Base-by-base conservation (phyloP, 257 asterid genomes). In the Leptodermis oblonga region DNA sequence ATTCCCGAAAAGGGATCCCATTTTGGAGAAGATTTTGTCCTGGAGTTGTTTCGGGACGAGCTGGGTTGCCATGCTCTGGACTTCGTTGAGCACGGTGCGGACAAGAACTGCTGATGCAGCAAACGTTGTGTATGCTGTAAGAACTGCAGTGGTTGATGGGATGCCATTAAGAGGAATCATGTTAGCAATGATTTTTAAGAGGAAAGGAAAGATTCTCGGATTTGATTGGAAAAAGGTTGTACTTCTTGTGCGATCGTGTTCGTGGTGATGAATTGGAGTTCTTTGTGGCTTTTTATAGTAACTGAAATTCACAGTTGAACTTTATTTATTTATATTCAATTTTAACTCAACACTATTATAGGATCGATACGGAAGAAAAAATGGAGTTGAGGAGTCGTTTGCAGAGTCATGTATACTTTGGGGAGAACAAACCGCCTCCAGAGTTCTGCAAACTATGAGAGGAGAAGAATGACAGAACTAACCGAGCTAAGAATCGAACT, bases 51-150 rank as follows among this genome's bases (percentile, higher is more conserved):
- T 53, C 71, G 78, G 81, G n/a, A 76, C 22, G 43, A 73, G 55
- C 36, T 65, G 81, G 78, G 42, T 76, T 8, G 76, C 46, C 70
- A 72, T 33, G 71, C 33, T 65, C 34, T 61, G 67, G 45, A 79
- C 73, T 55, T 79, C 84, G n/a, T 65, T 41, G 41, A 73, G 9
- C 34, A 76, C 48, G 3, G 76, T 72, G 46, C 62, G 65, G 23
- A 76, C 51, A 2, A 79, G 65, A 39, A 72, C 3, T 23, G 71
- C 65, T 22, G 65, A 72, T 25, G 78, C 76, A 41, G 80, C 56
- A 3, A 76, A 48, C 12, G 81, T 51, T 11, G 83, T 51, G 55
- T 79, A 76, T 33, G 71, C 61, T 49, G 78, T 76, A 17, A 79
- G 18, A 2, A 79, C 59, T 37, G 80, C 34, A 3, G 68, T 34